These are phyloP conservation scores for Chaetothyriales sp. DNA, from an alignment of 2,329 filamentous ascomycete species.

Conservation along the genomic window DNA sequence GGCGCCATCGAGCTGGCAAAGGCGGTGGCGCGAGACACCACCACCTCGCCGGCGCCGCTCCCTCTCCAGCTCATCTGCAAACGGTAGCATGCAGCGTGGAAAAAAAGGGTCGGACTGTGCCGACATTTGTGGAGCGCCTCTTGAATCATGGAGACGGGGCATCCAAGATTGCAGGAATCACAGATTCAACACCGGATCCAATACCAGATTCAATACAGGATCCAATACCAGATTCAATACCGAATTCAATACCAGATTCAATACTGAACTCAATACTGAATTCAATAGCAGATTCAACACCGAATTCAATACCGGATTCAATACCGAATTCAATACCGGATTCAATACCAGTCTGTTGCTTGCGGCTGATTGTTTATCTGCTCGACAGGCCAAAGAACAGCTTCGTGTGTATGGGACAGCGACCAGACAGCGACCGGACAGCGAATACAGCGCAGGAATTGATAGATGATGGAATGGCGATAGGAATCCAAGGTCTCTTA, in stretches of 20 bases:
- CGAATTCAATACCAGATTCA: too few relatives aligned
- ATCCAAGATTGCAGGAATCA: background rate
- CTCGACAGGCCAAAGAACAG: background rate
- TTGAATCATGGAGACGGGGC: background rate
- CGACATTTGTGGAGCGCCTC: background rate
- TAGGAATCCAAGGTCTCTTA: constrained; percentile 54
- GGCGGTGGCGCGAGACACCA: background rate
- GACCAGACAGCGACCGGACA: constrained; percentile 5
- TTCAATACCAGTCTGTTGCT: background rate
- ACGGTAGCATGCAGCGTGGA: background rate
- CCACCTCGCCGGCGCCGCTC: background rate
- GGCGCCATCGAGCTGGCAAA: background rate
- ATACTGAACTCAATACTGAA: too few relatives aligned
- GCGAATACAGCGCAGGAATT: constrained; percentile 17
- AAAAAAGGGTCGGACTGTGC: background rate
- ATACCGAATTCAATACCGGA: background rate
- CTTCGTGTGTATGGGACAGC: background rate
- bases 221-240: too few relatives aligned
- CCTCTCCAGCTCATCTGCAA: background rate
- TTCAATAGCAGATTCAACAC: too few relatives aligned
- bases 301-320: too few relatives aligned
- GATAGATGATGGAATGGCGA: constrained; percentile 44
- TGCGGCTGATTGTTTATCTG: background rate
- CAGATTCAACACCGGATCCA: background rate
- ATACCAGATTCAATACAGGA: too few relatives aligned